Percentiles rank a stretch among this genome's conserved stretches.
Evolutionary conservation across 306 rosid genomes (phyloP).

Genomic region (Medicago arabica): DNA sequence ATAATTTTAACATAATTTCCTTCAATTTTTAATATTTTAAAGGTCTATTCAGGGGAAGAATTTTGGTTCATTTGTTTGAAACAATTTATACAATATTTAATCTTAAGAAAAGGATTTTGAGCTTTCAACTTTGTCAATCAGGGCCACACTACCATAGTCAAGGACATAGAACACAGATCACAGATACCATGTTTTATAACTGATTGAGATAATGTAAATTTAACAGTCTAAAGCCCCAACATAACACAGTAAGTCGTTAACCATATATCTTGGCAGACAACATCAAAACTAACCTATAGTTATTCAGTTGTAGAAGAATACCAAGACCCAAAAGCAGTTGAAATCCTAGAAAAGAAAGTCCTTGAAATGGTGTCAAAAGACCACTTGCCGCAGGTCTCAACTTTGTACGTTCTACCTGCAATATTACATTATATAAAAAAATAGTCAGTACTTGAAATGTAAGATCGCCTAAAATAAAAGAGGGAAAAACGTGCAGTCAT

Average conservation of each 20-base stretch:
- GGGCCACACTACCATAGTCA: slow-evolving; percentile 11
- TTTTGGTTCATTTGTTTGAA: slow-evolving; percentile 6
- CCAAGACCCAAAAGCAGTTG: slow-evolving; percentile 91
- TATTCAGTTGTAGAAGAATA: slow-evolving; percentile 80
- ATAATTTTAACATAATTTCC: slow-evolving; percentile 14
- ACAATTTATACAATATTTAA: slow-evolving; percentile 13
- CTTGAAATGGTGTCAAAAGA: slow-evolving; percentile 83
- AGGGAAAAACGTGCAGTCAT: slow-evolving; percentile 16
- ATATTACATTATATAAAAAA: slow-evolving; percentile 25
- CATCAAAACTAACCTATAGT: slow-evolving; percentile 70
- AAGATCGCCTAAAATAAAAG: neutral
- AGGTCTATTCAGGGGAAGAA: slow-evolving; percentile 6
- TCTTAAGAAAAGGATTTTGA: slow-evolving; percentile 8
- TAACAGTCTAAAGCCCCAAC: slow-evolving; percentile 3
- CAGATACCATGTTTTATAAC: slow-evolving; percentile 5
- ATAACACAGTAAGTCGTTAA: slow-evolving; percentile 7
- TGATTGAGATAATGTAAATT: slow-evolving; percentile 4
- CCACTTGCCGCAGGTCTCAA: slow-evolving; percentile 91
- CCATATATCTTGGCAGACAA: slow-evolving; percentile 14
- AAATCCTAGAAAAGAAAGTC: slow-evolving; percentile 84
- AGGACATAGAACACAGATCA: slow-evolving; percentile 35
- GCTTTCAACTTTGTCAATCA: slow-evolving; percentile 13
- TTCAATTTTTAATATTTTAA: slow-evolving; percentile 25
- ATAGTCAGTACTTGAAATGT: slow-evolving; percentile 32
- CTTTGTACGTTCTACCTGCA: slow-evolving; percentile 94